Evolutionary conservation across 2,329 filamentous ascomycete genomes (phyloP).

Genomic region (Monilinia fructicola): DNA sequence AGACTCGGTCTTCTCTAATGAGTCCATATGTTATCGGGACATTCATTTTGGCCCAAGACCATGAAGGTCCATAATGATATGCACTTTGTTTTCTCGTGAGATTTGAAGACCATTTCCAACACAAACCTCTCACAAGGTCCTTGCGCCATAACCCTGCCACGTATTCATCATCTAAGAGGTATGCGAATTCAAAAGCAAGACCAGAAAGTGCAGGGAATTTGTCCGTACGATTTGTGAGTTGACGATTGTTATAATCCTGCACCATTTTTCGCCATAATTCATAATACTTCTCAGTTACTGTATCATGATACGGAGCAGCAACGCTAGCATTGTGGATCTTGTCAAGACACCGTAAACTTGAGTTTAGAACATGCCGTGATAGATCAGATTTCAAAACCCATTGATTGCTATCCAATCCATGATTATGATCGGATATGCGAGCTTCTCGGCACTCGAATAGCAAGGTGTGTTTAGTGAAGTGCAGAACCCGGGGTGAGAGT

Average conservation of each 20-base stretch:
- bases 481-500: constrained; percentile 24
- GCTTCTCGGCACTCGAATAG: constrained; percentile 22
- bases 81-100: background rate
- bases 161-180: constrained; percentile 22
- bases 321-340: constrained; percentile 8
- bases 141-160: constrained; percentile 24
- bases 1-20: constrained; percentile 10
- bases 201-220: constrained; percentile 24
- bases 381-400: constrained; percentile 16
- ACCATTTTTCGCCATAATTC: constrained; percentile 23
- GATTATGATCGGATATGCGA: constrained; percentile 10
- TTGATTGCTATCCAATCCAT: background rate
- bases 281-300: constrained; percentile 3
- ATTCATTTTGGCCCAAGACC: constrained; percentile 24
- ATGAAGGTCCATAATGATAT: constrained; percentile 16
- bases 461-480: constrained; percentile 29
- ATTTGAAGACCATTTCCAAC: constrained; percentile 22
- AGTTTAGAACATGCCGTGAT: constrained; percentile 6
- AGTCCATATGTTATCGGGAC: constrained; percentile 17
- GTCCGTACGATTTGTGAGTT: constrained; percentile 22
- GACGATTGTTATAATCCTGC: constrained; percentile 23
- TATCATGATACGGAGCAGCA: constrained; percentile 6
- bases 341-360: constrained; percentile 18
- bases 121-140: constrained; percentile 21
- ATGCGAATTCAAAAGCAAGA: constrained; percentile 20